Conservation (phyloP, 768 basidiomycete species). For the Pleurotus cornucopiae region DNA sequence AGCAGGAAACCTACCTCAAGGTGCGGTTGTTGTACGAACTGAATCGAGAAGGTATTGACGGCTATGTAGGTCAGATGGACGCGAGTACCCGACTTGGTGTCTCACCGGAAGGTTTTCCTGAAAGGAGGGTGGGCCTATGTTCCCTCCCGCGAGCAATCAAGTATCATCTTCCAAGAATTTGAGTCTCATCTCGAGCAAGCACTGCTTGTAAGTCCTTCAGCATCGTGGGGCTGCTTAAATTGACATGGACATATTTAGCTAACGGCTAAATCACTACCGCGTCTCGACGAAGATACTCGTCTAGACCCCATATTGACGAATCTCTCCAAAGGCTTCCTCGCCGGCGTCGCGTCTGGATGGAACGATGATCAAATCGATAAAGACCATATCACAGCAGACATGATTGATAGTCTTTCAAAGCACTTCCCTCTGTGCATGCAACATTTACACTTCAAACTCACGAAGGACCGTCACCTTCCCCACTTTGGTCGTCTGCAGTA, state of each 20-base stretch:
- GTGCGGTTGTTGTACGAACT: slow-evolving; percentile 29
- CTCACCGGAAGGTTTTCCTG: slow-evolving; percentile 74
- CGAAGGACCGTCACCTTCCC: slow-evolving; percentile 80
- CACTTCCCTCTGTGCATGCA: slow-evolving; percentile 98
- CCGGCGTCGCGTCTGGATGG: slow-evolving; percentile 87
- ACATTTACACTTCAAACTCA: slow-evolving; percentile 75
- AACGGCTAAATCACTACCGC: slow-evolving; percentile 82
- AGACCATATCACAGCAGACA: slow-evolving; percentile 83
- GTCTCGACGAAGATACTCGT: slow-evolving; percentile 92
- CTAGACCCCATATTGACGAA: slow-evolving; percentile 86
- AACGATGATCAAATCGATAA: slow-evolving; percentile 45
- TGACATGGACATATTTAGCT: slow-evolving; percentile 38
- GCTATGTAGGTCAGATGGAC: slow-evolving; percentile 86
- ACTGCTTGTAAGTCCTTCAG: slow-evolving; percentile 55
- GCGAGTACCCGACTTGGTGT: slow-evolving; percentile 88
- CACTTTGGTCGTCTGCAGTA: slow-evolving; percentile 91
- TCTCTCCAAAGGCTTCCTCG: slow-evolving; percentile 89
- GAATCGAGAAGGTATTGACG: no score
- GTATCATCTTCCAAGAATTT: slow-evolving; percentile 87
- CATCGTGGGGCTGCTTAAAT: not conserved
- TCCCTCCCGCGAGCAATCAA: slow-evolving; percentile 68
- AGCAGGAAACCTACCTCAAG: slow-evolving; percentile 71
- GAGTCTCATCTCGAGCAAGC: slow-evolving; percentile 64
- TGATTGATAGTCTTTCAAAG: slow-evolving; percentile 86
- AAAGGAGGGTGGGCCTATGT: slow-evolving; percentile 88